These are phyloP conservation scores for Colletotrichum sp. DNA, from an alignment of 2,329 filamentous ascomycete genomes.

Conservation along the genomic window DNA sequence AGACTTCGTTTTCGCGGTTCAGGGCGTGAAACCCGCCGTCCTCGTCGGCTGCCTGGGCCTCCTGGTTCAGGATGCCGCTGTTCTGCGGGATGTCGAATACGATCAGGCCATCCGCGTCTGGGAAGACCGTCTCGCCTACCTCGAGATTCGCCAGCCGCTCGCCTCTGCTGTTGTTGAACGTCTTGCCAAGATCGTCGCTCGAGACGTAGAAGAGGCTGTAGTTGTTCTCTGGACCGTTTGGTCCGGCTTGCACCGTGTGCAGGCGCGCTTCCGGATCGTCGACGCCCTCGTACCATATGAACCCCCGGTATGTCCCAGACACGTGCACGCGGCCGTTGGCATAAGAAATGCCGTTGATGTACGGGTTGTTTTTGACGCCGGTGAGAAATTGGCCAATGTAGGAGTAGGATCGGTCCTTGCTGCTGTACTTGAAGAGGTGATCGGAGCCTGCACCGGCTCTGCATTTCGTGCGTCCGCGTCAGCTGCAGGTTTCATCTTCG, in stretches of 20 bases:
- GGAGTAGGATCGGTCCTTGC: neutral
- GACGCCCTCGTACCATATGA: conserved; percentile 19
- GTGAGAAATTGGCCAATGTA: conserved; percentile 20
- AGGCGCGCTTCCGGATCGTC: conserved; percentile 7
- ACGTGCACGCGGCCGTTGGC: conserved; percentile 10
- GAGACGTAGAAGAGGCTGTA: conserved; percentile 16
- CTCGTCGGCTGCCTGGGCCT: conserved; percentile 13
- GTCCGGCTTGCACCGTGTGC: conserved; percentile 15
- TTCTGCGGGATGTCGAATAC: conserved; percentile 17
- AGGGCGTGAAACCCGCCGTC: conserved; percentile 13
- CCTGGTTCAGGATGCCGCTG: conserved; percentile 15
- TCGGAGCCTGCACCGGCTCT: conserved; percentile 17
- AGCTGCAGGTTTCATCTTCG: neutral
- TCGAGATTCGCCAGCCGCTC: conserved; percentile 11
- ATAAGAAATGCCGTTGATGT: conserved; percentile 21
- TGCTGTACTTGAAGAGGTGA: conserved; percentile 12
- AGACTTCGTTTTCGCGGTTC: conserved; percentile 17
- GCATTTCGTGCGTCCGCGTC: neutral
- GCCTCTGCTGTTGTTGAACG: neutral
- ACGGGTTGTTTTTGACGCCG: conserved; percentile 11
- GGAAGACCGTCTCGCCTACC: conserved; percentile 12
- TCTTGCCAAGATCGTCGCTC: conserved; percentile 8
- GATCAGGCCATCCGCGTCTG: conserved; percentile 11
- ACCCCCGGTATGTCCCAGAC: conserved; percentile 17
- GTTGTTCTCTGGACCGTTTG: conserved; percentile 19